Percentiles rank a stretch among this genome's conserved stretches.
Conservation (phyloP, 2,329 filamentous ascomycete species). For the Furcasterigmium furcatum region DNA sequence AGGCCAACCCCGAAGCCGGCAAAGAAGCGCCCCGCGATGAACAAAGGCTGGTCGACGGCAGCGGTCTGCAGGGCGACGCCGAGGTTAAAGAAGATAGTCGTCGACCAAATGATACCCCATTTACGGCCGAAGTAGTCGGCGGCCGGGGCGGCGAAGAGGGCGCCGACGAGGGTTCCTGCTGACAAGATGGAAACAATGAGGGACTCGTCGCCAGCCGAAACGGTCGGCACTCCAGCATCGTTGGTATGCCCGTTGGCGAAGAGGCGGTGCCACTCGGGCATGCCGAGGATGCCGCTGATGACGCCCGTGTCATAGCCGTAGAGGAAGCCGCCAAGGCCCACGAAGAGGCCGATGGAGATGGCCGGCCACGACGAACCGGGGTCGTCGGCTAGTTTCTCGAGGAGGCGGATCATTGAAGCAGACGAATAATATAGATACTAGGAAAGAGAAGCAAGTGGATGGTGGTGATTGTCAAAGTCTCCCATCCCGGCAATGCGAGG, state of each 20-base stretch:
- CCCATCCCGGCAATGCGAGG: no score
- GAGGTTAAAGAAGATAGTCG: slow-evolving; percentile 61
- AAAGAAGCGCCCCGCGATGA: slow-evolving; percentile 70
- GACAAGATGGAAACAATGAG: slow-evolving; percentile 73
- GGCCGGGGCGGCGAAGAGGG: slow-evolving; percentile 57
- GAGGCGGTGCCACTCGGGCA: slow-evolving; percentile 46
- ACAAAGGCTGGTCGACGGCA: slow-evolving; percentile 57
- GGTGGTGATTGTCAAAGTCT: no score
- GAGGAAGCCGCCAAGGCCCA: slow-evolving; percentile 59
- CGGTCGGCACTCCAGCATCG: slow-evolving; percentile 33
- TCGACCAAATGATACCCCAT: slow-evolving; percentile 57
- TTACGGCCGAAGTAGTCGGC: slow-evolving; percentile 66
- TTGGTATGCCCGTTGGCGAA: slow-evolving; percentile 52
- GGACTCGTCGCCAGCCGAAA: slow-evolving; percentile 55
- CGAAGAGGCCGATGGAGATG: slow-evolving; percentile 57
- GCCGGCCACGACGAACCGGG: slow-evolving; percentile 64
- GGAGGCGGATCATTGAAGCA: no score
- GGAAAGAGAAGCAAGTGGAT: no score
- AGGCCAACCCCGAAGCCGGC: slow-evolving; percentile 72
- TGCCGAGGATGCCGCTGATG: slow-evolving; percentile 54
- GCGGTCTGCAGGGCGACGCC: slow-evolving; percentile 67
- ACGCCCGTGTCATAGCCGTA: slow-evolving; percentile 61
- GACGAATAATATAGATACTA: no score
- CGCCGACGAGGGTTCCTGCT: slow-evolving; percentile 73
- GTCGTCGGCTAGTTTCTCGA: no score